Percentiles rank a stretch among this genome's conserved stretches.
Conservation (phyloP, 2,329 filamentous ascomycete genomes). For the Trichoderma lentiforme region DNA sequence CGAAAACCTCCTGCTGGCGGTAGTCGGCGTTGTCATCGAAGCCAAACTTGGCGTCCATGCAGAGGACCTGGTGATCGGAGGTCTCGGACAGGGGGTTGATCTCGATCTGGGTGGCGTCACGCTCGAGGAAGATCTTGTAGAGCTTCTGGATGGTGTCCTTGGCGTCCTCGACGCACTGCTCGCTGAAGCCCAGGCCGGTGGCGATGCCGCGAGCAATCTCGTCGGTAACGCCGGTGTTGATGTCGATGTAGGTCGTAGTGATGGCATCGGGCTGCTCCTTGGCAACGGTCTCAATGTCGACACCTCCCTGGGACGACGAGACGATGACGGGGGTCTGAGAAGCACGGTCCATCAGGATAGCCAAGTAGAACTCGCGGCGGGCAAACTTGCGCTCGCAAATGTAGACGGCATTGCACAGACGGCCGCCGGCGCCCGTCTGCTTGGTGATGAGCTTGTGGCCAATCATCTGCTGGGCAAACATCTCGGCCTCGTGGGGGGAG, state of each 20-base stretch:
- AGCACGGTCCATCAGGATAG: conserved; percentile 94
- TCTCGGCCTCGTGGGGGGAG: conserved; percentile 92
- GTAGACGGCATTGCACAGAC: conserved; percentile 95
- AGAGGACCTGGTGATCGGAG: conserved; percentile 94
- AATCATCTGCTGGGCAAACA: conserved; percentile 99
- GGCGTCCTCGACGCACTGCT: conserved; percentile 94
- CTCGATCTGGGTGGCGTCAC: conserved; percentile 98
- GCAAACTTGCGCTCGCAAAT: conserved; percentile 99
- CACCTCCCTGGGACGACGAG: conserved; percentile 95
- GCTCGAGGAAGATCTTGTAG: conserved; percentile 98
- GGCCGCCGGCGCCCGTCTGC: conserved; percentile 91
- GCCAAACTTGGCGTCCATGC: conserved; percentile 98
- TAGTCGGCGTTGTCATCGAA: conserved; percentile 99
- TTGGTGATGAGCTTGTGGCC: conserved; percentile 99
- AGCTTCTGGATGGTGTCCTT: conserved; percentile 97
- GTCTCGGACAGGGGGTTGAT: conserved; percentile 99
- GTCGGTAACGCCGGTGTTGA: conserved; percentile 92
- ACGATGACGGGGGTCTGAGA: conserved; percentile 93
- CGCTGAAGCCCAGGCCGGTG: conserved; percentile 90
- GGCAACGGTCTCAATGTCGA: conserved; percentile 98
- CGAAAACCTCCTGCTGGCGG: conserved; percentile 94
- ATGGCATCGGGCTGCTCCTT: conserved; percentile 98
- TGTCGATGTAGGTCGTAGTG: conserved; percentile 88
- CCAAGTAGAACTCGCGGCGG: conserved; percentile 97
- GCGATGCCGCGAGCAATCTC: conserved; percentile 89